phyloP scores from a whole-genome alignment of 2,329 filamentous ascomycete species.

The Epichloe sibirici region DNA sequence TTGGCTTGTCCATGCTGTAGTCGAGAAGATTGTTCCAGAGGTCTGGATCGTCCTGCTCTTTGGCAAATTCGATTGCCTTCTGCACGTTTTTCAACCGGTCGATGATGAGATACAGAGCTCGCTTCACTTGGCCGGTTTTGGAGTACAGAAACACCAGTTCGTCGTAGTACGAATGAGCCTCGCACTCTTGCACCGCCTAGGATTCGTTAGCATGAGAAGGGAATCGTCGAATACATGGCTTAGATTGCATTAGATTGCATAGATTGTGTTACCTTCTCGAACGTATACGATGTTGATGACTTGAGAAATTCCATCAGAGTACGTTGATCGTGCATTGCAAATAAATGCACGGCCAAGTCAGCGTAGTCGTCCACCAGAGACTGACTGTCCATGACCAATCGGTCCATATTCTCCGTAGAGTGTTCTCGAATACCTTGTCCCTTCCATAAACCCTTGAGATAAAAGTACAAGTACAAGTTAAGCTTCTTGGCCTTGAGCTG shows the following conservation, averaged over 20 bases:
- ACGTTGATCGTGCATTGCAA: constrained; percentile 68
- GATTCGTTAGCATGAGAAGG: constrained; percentile 7
- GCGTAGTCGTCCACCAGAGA: constrained; percentile 75
- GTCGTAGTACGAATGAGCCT: constrained; percentile 67
- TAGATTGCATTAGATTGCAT: too few species aligned
- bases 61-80: constrained; percentile 88
- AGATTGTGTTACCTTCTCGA: constrained; percentile 49
- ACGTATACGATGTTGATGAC: constrained; percentile 74
- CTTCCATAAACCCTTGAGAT: constrained; percentile 75
- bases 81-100: constrained; percentile 84
- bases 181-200: constrained; percentile 63
- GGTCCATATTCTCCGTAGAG: constrained; percentile 40
- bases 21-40: constrained; percentile 90
- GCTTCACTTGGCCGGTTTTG: constrained; percentile 88
- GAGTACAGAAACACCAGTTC: constrained; percentile 94
- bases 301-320: constrained; percentile 82
- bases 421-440: constrained; percentile 52
- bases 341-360: constrained; percentile 75
- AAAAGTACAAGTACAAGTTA: constrained; percentile 78
- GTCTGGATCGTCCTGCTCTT: constrained; percentile 82
- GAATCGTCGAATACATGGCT: not conserved
- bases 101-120: constrained; percentile 84
- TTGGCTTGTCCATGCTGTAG: constrained; percentile 95
- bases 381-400: constrained; percentile 45
- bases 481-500: constrained; percentile 61